Percentiles rank a stretch among this genome's conserved stretches.
These are phyloP conservation scores for Murraya paniculata DNA, from an alignment of 345 rosid genomes.

Conservation along the genomic window DNA sequence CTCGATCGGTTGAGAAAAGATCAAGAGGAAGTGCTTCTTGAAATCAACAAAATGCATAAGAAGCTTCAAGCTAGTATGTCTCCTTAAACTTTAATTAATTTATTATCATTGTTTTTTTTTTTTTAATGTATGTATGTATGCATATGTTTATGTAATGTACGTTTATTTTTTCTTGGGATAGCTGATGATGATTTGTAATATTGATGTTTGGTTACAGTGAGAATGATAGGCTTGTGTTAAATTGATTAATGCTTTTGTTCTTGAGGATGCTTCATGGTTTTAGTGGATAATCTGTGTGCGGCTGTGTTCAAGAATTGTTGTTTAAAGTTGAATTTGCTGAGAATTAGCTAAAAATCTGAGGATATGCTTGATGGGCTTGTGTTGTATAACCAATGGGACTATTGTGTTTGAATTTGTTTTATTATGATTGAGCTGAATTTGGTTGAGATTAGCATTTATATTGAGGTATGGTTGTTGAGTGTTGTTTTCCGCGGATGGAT, in stretches of 20 bases:
- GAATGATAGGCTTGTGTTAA: slow-evolving; percentile 23
- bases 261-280: background rate
- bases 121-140: background rate
- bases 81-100: background rate
- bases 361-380: background rate
- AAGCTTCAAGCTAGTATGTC: slow-evolving; percentile 70
- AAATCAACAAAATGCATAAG: slow-evolving; percentile 88
- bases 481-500: background rate
- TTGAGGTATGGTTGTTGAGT: background rate
- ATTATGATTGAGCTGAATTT: slow-evolving; percentile 2
- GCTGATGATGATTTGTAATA: background rate
- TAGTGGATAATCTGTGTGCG: background rate
- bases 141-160: too few relatives aligned
- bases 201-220: background rate
- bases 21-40: slow-evolving; percentile 56
- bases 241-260: slow-evolving; percentile 1
- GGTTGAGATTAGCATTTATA: background rate
- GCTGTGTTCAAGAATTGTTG: background rate
- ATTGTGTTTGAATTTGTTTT: background rate
- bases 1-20: slow-evolving; percentile 87
- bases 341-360: background rate
- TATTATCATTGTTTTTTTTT: background rate
- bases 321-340: background rate
- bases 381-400: background rate
- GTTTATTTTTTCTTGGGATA: background rate